Conservation (phyloP, 176 grass and related monocot species). For the Triticum turgidum region DNA sequence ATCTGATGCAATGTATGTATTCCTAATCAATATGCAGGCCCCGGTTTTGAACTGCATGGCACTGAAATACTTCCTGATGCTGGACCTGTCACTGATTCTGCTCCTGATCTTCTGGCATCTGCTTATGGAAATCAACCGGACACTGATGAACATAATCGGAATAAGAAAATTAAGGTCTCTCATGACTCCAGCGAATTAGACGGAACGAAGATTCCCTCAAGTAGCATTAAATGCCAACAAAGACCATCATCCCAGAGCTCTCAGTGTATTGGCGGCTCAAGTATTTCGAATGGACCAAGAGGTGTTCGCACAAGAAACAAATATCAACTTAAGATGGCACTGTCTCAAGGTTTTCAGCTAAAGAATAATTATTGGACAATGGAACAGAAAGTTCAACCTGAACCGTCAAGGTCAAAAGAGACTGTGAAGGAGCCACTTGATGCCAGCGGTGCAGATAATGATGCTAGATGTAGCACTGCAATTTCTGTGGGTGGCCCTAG, state of each 20-base stretch:
- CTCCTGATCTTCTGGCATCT: slow-evolving; percentile 83
- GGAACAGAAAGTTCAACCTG: slow-evolving; percentile 46
- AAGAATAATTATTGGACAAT: slow-evolving; percentile 34
- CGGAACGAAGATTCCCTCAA: slow-evolving; percentile 1
- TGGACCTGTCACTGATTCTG: slow-evolving; percentile 51
- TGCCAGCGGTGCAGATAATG: slow-evolving; percentile 15
- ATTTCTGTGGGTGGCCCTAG: slow-evolving; percentile 26
- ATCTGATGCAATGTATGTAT: slow-evolving; percentile 37
- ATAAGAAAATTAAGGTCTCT: slow-evolving; percentile 18
- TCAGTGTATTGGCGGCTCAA: slow-evolving; percentile 30
- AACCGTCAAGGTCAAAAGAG: slow-evolving; percentile 44
- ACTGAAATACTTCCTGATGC: slow-evolving; percentile 45
- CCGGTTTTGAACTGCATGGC: slow-evolving; percentile 13
- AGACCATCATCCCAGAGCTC: slow-evolving; percentile 29
- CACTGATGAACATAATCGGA: slow-evolving; percentile 53
- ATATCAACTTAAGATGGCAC: slow-evolving; percentile 52
- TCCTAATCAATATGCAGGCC: slow-evolving; percentile 34
- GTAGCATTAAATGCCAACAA: slow-evolving; percentile 39
- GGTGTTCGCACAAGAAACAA: slow-evolving; percentile 49
- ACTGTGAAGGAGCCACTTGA: slow-evolving; percentile 15
- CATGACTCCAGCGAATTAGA: slow-evolving; percentile 25
- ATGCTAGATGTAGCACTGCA: slow-evolving; percentile 34
- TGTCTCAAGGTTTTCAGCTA: slow-evolving; percentile 50
- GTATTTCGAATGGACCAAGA: slow-evolving; percentile 34
- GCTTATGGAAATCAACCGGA: slow-evolving; percentile 60